Conservation (phyloP, 2,329 filamentous ascomycete species). For the Cytospora leucostoma region DNA sequence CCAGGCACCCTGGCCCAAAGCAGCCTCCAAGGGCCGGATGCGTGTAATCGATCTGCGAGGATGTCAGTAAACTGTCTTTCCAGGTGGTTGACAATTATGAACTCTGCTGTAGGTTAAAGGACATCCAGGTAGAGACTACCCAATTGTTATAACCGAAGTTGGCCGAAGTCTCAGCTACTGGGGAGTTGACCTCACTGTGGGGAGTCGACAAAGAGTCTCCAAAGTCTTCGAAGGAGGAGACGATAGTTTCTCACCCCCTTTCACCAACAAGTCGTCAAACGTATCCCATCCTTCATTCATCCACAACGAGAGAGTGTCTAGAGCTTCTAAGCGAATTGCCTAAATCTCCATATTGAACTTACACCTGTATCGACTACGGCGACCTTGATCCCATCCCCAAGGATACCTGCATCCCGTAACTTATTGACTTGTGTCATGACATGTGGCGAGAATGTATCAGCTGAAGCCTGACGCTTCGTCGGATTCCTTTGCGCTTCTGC, state of each 20-base stretch:
- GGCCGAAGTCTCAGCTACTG: too few relatives aligned
- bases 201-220: too few relatives aligned
- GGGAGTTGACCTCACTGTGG: too few relatives aligned
- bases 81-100: neutral
- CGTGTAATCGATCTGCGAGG: conserved; percentile 56
- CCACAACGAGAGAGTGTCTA: too few relatives aligned
- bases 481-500: conserved; percentile 32
- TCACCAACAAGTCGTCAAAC: too few relatives aligned
- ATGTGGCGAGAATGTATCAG: conserved; percentile 51
- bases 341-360: conserved; percentile 34
- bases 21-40: conserved; percentile 66
- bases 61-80: conserved; percentile 25
- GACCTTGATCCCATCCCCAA: conserved; percentile 54
- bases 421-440: conserved; percentile 59
- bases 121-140: too few relatives aligned
- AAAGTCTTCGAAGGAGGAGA: too few relatives aligned
- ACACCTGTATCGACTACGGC: conserved; percentile 57
- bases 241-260: too few relatives aligned
- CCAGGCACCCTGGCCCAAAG: conserved; percentile 60
- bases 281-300: too few relatives aligned
- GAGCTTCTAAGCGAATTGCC: too few relatives aligned
- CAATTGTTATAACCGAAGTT: too few relatives aligned
- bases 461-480: conserved; percentile 38
- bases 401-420: conserved; percentile 50
- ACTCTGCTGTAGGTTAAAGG: neutral